Base-by-base conservation (phyloP, 306 rosid species). In the Quercus wislizeni region DNA sequence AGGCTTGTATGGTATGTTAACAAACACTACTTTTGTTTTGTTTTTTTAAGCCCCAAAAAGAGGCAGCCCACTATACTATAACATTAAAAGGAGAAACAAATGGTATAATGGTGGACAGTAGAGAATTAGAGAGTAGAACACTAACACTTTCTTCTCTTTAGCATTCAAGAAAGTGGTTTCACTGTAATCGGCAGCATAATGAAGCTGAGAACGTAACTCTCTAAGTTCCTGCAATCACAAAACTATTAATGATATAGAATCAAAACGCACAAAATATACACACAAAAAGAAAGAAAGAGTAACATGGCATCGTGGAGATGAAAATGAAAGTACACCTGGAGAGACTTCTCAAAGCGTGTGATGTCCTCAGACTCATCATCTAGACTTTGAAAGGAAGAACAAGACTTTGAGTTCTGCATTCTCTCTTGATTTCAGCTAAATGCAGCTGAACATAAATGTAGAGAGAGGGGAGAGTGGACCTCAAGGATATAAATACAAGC, bases 141-240 rank as follows among this genome's bases (percentile, higher is more conserved):
- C 96, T 89, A 77, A 95, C 99, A 46, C 85, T 79, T 57, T 89
- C 83, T 90, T 95, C 78, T 78, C 87, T 85, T 84, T 81, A 81
- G 90, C 56, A 74, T 85, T 84, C 90, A 88, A 74, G 92, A 92
- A 92, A 2, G 90, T 86, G 67, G 91, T 78, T 88, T 92, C 99
- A 77, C 93, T 89, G 67, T 86, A 89, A 82, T 95, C 99, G 59
- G 99, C 99, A 57, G 97, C 99, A 77, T 85, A 69, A 76, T 92
- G 98, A 83, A 95, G 96, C 89, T 95, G 98, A 71, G 89, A 80
- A 77, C 92, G 82, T 81, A 92, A 64, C 67, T 83, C 94, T 83
- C 81, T 91, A 15, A 92, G 85, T 71, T 91, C 98, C 99, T 95
- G 76, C 71, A 69, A 79, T 51, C 64, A 68, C 63, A 65, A 31